Evolutionary conservation across 441 rosid genomes (phyloP).

Genomic region (Biscutella laevigata): DNA sequence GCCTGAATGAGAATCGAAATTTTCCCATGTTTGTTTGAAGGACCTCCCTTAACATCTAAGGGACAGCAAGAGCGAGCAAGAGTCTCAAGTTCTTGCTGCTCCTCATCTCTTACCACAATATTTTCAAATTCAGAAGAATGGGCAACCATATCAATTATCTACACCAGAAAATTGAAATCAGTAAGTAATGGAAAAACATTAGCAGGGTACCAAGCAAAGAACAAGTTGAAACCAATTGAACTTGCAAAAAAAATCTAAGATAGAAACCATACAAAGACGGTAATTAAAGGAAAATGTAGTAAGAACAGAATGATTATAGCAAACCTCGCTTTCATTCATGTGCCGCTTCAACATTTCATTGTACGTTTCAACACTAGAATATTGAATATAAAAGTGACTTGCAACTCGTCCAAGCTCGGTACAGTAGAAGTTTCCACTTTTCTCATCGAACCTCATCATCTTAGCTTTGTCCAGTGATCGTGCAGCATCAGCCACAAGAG

Average conservation of each 20-base stretch:
- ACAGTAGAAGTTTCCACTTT: slow-evolving; percentile 97
- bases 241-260: too few relatives aligned
- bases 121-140: slow-evolving; percentile 96
- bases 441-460: slow-evolving; percentile 99
- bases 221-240: neutral
- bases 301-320: slow-evolving; percentile 19
- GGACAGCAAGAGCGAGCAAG: slow-evolving; percentile 80
- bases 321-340: slow-evolving; percentile 97
- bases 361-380: slow-evolving; percentile 98
- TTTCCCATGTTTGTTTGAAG: slow-evolving; percentile 95
- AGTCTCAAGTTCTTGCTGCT: slow-evolving; percentile 89
- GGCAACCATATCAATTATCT: slow-evolving; percentile 98
- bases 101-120: slow-evolving; percentile 98
- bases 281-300: neutral
- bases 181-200: neutral
- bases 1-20: slow-evolving; percentile 98
- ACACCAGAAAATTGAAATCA: slow-evolving; percentile 14
- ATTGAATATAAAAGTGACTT: slow-evolving; percentile 97
- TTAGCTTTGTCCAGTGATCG: slow-evolving; percentile 98
- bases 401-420: slow-evolving; percentile 99
- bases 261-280: too few relatives aligned
- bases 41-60: slow-evolving; percentile 87
- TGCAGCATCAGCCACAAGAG: slow-evolving; percentile 92
- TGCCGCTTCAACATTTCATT: slow-evolving; percentile 89
- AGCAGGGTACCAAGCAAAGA: slow-evolving; percentile 6